phyloP scores from a whole-genome alignment of 2,329 filamentous ascomycete species.

The Nemania serpens region DNA sequence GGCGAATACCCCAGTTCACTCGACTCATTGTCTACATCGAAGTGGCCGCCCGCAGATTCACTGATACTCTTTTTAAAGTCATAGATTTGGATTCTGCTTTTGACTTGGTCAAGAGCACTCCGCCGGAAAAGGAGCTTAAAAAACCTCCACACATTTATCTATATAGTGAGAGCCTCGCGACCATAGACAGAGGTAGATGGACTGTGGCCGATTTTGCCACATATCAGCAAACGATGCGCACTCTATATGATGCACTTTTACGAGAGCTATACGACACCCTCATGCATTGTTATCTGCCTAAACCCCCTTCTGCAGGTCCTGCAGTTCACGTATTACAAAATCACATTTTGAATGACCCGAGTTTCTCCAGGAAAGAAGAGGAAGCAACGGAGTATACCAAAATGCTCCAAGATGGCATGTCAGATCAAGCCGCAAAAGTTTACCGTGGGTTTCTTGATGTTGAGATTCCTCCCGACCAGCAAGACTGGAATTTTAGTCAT shows the following conservation, averaged over 20 bases:
- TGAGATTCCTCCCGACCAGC: slow-evolving; percentile 77
- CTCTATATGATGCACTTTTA: slow-evolving; percentile 79
- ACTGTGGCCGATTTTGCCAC: slow-evolving; percentile 69
- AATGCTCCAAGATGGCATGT: slow-evolving; percentile 73
- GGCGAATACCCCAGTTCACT: slow-evolving; percentile 85
- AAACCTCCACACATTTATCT: slow-evolving; percentile 61
- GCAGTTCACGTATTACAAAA: slow-evolving; percentile 80
- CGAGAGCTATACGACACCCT: slow-evolving; percentile 88
- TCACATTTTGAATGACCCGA: slow-evolving; percentile 79
- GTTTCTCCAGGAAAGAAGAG: slow-evolving; percentile 72
- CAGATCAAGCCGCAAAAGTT: slow-evolving; percentile 73
- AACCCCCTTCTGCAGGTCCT: slow-evolving; percentile 78
- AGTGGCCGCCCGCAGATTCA: slow-evolving; percentile 81
- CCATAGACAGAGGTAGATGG: slow-evolving; percentile 67
- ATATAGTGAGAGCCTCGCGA: slow-evolving; percentile 55
- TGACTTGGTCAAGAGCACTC: slow-evolving; percentile 76
- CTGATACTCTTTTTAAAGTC: slow-evolving; percentile 79
- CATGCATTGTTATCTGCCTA: slow-evolving; percentile 86
- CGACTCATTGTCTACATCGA: slow-evolving; percentile 82
- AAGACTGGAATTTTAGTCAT: slow-evolving; percentile 89
- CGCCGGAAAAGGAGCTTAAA: slow-evolving; percentile 61
- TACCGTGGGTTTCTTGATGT: slow-evolving; percentile 80
- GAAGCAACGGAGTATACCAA: slow-evolving; percentile 74
- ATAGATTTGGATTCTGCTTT: slow-evolving; percentile 85
- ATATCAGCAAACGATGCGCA: slow-evolving; percentile 76